phyloP scores from a whole-genome alignment of 371 early-diverging fungal genomes.

The Blakeslea trispora region DNA sequence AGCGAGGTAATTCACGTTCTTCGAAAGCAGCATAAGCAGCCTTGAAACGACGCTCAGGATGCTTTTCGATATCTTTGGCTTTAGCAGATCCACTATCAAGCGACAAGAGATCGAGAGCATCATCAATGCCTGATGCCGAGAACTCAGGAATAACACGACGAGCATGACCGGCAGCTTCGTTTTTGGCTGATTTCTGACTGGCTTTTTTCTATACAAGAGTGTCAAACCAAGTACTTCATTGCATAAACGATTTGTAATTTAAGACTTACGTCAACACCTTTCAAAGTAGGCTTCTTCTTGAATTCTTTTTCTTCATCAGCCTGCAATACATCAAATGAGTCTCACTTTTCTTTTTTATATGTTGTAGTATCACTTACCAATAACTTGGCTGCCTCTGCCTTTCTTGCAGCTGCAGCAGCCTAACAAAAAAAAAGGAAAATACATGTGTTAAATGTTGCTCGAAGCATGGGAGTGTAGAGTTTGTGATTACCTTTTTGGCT shows the following conservation, averaged over 20 bases:
- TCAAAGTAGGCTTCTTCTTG: slow-evolving; percentile 33
- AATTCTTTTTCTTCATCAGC: slow-evolving; percentile 48
- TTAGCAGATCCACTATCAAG: slow-evolving; percentile 36
- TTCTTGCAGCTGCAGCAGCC: slow-evolving; percentile 45
- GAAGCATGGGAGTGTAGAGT: too few species aligned
- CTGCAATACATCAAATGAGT: slow-evolving; percentile 14
- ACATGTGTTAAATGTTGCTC: neutral
- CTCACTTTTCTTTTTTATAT: neutral
- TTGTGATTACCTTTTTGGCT: slow-evolving; percentile 59
- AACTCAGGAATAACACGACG: slow-evolving; percentile 60
- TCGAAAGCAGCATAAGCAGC: slow-evolving; percentile 76
- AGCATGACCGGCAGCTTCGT: slow-evolving; percentile 42
- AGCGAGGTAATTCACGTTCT: slow-evolving; percentile 59
- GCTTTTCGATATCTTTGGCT: slow-evolving; percentile 70
- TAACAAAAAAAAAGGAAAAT: slow-evolving; percentile 4
- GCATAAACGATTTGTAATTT: too few species aligned
- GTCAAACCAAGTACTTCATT: slow-evolving; percentile 13
- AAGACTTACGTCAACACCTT: slow-evolving; percentile 18
- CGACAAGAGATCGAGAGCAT: slow-evolving; percentile 70
- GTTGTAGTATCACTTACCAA: slow-evolving; percentile 20
- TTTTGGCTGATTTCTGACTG: slow-evolving; percentile 50
- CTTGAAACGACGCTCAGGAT: slow-evolving; percentile 87
- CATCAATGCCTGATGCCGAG: slow-evolving; percentile 74
- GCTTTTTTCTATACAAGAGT: slow-evolving; percentile 52
- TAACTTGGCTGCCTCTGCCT: slow-evolving; percentile 37